Evolutionary conservation across 331 rosid species (phyloP), one percentile per base, ranked within the genome.

Genomic region (Cydonia oblonga): DNA sequence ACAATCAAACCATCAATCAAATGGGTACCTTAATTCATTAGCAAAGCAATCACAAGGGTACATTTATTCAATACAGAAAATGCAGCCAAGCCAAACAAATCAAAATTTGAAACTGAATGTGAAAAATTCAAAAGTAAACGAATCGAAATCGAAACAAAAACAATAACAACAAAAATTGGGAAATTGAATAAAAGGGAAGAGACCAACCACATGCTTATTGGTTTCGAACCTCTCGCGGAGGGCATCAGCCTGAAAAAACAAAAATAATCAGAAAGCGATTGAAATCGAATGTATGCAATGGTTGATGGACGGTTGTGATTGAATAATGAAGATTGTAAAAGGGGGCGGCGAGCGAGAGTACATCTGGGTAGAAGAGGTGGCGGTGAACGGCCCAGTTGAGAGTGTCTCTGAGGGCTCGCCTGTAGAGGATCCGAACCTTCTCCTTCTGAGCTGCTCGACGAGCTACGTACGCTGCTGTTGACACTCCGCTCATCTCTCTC

Each of bases 371-470:
- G 81, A 93, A 93, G 81, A 93, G 90, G 84, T 88, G 97, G 83
- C 98, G 97, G 84, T 93, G 98, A 9, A 95, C 98, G 40, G 97
- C 98, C 97, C 96, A 95, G 63, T 88, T 95, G 78, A 95, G 98
- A 70, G 96, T 84, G 71, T 91, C 96, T 80, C 87, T 89, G 78
- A 95, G 98, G 69, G 98, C 96, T 5, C 89, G 86, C 30, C 97
- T 84, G 85, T 93, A 93, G 35, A 93, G 89, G 87, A 91, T 93
- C 88, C 97, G 91, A 33, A 93, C 97, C 91, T 83, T 84, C 83
- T 93, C 97, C 81, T 69, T 89, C 91, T 93, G 98, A 66, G 96
- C 96, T 61, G 97, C 96, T 15, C 97, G 90, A 77, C 98, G 96
- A 72, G 87, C 96, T 30, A 83, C 8, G 84, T 85, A 89, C 29